These are phyloP conservation scores for Auxenochlorella protothecoides DNA, from an alignment of 139 green algal species.

Conservation along the genomic window DNA sequence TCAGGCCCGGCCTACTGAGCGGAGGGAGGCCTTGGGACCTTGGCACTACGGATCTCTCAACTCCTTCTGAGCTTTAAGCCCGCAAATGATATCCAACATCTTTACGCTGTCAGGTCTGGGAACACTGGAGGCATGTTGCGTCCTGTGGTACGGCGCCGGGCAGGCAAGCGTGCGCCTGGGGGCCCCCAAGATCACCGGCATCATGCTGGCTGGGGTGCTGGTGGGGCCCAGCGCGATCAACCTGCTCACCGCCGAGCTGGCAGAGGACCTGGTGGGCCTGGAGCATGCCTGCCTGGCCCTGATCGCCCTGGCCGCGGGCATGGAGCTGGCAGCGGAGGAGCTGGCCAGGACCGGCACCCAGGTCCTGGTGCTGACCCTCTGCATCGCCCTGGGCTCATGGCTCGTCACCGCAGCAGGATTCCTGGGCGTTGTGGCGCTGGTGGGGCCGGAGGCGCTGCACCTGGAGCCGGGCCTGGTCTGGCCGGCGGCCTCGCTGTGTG, in stretches of 20 bases:
- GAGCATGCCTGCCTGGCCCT: slow-evolving; percentile 56
- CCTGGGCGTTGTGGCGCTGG: neutral
- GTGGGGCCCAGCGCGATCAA: slow-evolving; percentile 44
- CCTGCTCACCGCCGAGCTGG: slow-evolving; percentile 37
- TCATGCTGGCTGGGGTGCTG: slow-evolving; percentile 59
- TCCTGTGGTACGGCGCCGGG: slow-evolving; percentile 7
- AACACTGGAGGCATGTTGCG: neutral
- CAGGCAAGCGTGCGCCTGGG: neutral
- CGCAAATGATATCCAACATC: too few relatives aligned
- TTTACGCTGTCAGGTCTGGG: neutral
- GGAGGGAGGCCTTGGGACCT: neutral
- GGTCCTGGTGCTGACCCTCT: slow-evolving; percentile 50
- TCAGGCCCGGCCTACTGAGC: neutral
- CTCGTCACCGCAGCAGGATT: slow-evolving; percentile 31
- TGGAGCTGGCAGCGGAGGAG: slow-evolving; percentile 57
- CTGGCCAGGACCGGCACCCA: slow-evolving; percentile 45
- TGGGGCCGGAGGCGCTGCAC: too few relatives aligned
- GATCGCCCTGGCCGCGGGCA: slow-evolving; percentile 66
- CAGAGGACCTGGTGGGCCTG: slow-evolving; percentile 34
- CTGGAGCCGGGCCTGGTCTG: slow-evolving; percentile 2
- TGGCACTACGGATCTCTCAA: neutral
- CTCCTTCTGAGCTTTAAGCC: too few relatives aligned
- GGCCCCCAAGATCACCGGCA: slow-evolving; percentile 55
- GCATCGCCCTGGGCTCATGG: slow-evolving; percentile 39
- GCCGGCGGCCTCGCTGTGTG: slow-evolving; percentile 46